Conservation (phyloP, 1,284 basidiomycete species). For the Coniferiporia weirii region DNA sequence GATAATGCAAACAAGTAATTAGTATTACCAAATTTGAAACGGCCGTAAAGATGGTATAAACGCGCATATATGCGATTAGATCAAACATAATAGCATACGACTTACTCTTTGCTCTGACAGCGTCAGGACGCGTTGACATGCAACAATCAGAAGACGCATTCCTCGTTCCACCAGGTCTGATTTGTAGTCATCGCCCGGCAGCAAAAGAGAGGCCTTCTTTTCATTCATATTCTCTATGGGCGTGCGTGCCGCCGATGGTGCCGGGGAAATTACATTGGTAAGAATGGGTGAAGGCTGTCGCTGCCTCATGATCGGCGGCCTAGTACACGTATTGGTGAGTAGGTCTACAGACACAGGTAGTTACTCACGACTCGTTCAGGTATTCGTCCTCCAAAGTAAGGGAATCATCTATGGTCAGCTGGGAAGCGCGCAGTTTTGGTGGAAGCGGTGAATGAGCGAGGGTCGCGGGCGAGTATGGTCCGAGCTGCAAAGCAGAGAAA, state of each 20-base stretch:
- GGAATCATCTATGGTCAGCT: conserved; percentile 60
- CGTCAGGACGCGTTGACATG: conserved; percentile 62
- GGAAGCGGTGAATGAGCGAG: conserved; percentile 65
- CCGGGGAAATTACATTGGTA: conserved; percentile 5
- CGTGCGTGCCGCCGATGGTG: conserved; percentile 1
- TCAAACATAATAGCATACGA: conserved; percentile 7
- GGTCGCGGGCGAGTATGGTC: conserved; percentile 67
- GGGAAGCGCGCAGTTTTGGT: conserved; percentile 61
- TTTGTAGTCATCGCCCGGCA: neutral
- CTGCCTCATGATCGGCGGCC: neutral
- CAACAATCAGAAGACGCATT: conserved; percentile 59
- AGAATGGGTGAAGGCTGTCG: neutral
- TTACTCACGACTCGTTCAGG: conserved; percentile 28
- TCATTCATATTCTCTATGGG: conserved; percentile 6
- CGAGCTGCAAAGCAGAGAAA: conserved; percentile 44
- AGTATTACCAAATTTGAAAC: neutral
- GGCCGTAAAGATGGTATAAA: neutral
- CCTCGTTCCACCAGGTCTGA: conserved; percentile 30
- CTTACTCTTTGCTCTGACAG: conserved; percentile 67
- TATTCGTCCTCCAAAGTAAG: conserved; percentile 41
- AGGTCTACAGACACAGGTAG: neutral
- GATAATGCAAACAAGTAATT: neutral
- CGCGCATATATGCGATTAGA: neutral
- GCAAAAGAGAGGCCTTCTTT: neutral
- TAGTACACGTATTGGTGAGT: neutral